These are phyloP conservation scores for Jaminaea rosea DNA, from an alignment of 1,284 basidiomycete genomes.

Conservation along the genomic window DNA sequence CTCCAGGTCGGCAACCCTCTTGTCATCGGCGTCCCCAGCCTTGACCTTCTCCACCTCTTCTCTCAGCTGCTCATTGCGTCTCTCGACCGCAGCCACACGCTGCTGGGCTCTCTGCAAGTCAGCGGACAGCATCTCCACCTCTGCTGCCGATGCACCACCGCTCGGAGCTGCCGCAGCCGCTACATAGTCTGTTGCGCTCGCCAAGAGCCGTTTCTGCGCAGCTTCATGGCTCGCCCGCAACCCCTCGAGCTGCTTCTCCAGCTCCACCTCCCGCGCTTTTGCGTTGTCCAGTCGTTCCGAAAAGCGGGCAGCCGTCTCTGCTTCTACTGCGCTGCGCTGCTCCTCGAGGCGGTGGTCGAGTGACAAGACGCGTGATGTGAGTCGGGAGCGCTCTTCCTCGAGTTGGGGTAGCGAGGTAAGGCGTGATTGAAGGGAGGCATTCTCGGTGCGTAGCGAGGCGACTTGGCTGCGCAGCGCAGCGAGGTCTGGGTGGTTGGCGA, in stretches of 20 bases:
- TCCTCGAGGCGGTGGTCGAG: conserved; percentile 85
- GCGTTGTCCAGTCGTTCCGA: conserved; percentile 91
- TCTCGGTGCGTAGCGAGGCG: conserved; percentile 12
- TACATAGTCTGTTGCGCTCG: conserved; percentile 52
- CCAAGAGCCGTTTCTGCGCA: conserved; percentile 78
- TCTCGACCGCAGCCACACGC: conserved; percentile 79
- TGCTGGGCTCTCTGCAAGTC: conserved; percentile 88
- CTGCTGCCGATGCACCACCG: background rate
- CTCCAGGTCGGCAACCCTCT: conserved; percentile 64
- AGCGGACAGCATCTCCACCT: conserved; percentile 70
- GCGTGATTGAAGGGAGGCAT: conserved; percentile 3
- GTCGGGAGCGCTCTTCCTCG: conserved; percentile 6
- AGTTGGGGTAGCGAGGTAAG: background rate
- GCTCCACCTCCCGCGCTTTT: conserved; percentile 83
- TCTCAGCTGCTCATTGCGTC: conserved; percentile 81
- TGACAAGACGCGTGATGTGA: conserved; percentile 47
- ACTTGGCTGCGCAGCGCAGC: conserved; percentile 15
- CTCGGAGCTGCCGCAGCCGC: conserved; percentile 52
- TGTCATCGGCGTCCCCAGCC: conserved; percentile 11
- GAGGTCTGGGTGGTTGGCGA: conserved; percentile 19
- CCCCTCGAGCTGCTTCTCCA: conserved; percentile 79
- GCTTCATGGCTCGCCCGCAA: conserved; percentile 81
- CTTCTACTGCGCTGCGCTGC: conserved; percentile 77
- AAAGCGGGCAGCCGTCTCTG: conserved; percentile 87
- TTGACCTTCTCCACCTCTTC: conserved; percentile 70